A percentile compares a stretch with the other conserved stretches of the same genome.
Conservation (phyloP, 768 basidiomycete genomes). For the Phaeolepiota aurea region DNA sequence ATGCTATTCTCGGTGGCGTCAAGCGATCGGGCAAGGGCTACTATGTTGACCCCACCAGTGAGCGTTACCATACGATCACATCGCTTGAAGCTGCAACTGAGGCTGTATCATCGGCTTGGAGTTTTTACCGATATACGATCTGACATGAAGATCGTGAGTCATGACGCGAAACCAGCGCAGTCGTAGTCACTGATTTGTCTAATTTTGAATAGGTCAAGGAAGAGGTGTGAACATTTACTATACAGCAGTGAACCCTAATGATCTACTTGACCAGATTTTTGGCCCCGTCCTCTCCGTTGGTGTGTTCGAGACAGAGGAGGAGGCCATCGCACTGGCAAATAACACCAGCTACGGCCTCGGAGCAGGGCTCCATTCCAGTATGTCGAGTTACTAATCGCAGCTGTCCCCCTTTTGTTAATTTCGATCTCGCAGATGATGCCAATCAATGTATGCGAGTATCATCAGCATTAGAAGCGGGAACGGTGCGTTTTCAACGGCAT, state of each 20-base stretch:
- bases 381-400: conserved; percentile 19
- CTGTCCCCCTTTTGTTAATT: no score
- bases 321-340: conserved; percentile 80
- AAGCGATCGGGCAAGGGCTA: conserved; percentile 74
- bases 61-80: conserved; percentile 16
- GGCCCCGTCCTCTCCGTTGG: conserved; percentile 86
- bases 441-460: conserved; percentile 88
- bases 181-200: conserved; percentile 1
- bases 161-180: conserved; percentile 1
- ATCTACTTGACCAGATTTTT: conserved; percentile 57
- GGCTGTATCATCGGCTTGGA: conserved; percentile 13
- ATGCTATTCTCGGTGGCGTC: conserved; percentile 68
- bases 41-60: conserved; percentile 86
- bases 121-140: conserved; percentile 77
- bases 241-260: conserved; percentile 4
- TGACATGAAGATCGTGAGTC: conserved; percentile 78
- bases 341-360: conserved; percentile 87
- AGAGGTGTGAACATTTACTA: conserved; percentile 36
- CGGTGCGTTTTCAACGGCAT: conserved; percentile 41
- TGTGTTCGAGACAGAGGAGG: conserved; percentile 80
- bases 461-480: conserved; percentile 80
- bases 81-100: not conserved
- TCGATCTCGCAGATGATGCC: conserved; percentile 67
- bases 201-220: conserved; percentile 45
- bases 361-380: conserved; percentile 85